phyloP scores from a whole-genome alignment of 192 early-diverging fungal species.

The Umbelopsis ramanniana region DNA sequence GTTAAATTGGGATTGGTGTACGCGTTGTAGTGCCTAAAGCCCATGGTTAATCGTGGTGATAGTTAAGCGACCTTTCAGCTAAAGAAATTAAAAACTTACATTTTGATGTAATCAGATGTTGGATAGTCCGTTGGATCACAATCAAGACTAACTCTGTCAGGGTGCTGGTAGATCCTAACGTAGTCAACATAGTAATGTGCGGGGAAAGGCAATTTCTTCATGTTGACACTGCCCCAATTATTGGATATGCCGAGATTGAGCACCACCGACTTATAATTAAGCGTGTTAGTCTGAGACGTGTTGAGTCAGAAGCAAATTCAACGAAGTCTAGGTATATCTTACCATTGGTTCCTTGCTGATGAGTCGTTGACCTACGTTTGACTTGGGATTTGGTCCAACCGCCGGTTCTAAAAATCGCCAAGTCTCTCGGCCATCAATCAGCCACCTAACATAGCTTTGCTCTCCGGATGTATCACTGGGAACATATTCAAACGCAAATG shows the following conservation, averaged over 20 bases:
- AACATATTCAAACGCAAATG: constrained; percentile 19
- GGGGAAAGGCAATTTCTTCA: neutral
- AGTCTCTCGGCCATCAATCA: neutral
- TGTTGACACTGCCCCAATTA: neutral
- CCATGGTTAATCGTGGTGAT: neutral
- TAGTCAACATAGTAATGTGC: constrained; percentile 9
- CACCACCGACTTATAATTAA: neutral
- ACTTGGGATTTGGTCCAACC: constrained; percentile 4
- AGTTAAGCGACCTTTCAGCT: neutral
- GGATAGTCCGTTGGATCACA: constrained; percentile 20
- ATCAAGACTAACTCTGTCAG: constrained; percentile 3
- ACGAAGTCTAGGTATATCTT: neutral
- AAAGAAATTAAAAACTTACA: neutral
- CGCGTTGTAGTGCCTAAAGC: constrained; percentile 17
- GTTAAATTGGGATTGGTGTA: constrained; percentile 21
- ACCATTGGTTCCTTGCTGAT: constrained; percentile 25
- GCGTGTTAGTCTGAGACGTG: neutral
- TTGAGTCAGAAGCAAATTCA: too few species aligned
- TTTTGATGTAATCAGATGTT: constrained; percentile 9
- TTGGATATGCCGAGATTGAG: constrained; percentile 13
- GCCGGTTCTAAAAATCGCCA: constrained; percentile 8
- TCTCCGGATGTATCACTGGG: neutral
- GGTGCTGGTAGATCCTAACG: constrained; percentile 18
- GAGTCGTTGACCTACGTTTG: neutral
- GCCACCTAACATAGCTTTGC: constrained; percentile 12